A percentile compares a stretch with the other conserved stretches of the same genome.
Evolutionary conservation across 495 filamentous ascomycete species (phyloP).

Genomic region (Penicillium paradoxum): DNA sequence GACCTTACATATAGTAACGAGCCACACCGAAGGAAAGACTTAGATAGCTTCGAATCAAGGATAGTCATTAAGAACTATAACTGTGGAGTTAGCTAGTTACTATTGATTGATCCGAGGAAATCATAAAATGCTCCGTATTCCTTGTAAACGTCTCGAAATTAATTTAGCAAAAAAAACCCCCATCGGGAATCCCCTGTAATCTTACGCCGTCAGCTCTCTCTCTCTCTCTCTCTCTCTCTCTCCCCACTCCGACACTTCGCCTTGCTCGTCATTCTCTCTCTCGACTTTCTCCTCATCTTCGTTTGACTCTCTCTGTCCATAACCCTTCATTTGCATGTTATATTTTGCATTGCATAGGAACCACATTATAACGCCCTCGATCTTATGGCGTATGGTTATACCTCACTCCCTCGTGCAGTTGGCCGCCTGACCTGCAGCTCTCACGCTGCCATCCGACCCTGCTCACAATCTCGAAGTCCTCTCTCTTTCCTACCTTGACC

Average conservation of each 20-base stretch:
- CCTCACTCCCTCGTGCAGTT: conserved; percentile 36
- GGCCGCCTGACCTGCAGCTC: conserved; percentile 44
- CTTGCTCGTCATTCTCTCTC: conserved; percentile 3
- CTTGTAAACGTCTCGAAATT: background rate
- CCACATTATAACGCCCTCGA: conserved; percentile 10
- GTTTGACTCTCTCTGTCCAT: background rate
- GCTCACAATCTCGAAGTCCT: conserved; percentile 22
- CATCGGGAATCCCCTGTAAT: conserved; percentile 13
- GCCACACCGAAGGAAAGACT: too few relatives aligned
- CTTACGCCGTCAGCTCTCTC: conserved; percentile 13
- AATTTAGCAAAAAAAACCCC: background rate
- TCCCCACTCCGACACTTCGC: conserved; percentile 11
- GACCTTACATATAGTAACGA: too few relatives aligned
- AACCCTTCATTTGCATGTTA: background rate
- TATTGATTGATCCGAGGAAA: too few relatives aligned
- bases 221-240: too few relatives aligned
- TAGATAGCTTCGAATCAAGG: too few relatives aligned
- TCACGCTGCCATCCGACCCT: conserved; percentile 41
- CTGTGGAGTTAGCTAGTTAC: too few relatives aligned
- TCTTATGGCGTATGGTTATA: conserved; percentile 40
- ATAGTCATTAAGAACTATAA: too few relatives aligned
- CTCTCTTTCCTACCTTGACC: conserved; percentile 6
- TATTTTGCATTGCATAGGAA: background rate
- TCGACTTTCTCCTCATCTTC: conserved; percentile 4
- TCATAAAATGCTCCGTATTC: too few relatives aligned